These are phyloP conservation scores for Rhytidiadelphus loreus DNA, from an alignment of 225 moss, liverwort and hornwort genomes.

Conservation along the genomic window DNA sequence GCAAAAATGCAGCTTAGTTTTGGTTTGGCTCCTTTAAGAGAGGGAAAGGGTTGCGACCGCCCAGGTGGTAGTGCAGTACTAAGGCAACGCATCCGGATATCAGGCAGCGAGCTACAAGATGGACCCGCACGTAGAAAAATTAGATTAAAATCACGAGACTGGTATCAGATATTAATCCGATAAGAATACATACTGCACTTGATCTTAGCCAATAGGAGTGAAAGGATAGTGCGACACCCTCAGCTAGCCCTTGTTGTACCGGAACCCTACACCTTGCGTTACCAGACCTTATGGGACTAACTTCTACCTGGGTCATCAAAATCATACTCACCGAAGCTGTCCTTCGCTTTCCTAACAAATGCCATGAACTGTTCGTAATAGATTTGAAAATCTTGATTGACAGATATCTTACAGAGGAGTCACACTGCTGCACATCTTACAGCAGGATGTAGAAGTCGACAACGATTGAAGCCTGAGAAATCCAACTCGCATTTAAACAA, in stretches of 20 bases:
- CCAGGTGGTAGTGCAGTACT: neutral
- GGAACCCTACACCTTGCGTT: neutral
- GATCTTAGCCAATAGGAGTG: slow-evolving; percentile 59
- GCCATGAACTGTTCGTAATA: neutral
- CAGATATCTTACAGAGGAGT: neutral
- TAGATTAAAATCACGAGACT: slow-evolving; percentile 24
- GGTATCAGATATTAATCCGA: slow-evolving; percentile 56
- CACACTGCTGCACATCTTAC: neutral
- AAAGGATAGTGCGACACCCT: slow-evolving; percentile 24
- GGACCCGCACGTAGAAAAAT: neutral
- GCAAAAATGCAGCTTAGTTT: neutral
- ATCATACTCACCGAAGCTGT: neutral
- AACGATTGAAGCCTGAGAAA: neutral
- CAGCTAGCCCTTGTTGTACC: neutral
- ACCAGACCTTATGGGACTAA: neutral
- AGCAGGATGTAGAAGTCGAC: neutral
- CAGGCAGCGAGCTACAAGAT: neutral
- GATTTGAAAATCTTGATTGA: neutral
- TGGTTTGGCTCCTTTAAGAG: neutral
- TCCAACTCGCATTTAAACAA: neutral
- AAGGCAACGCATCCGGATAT: neutral
- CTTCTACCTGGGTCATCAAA: neutral
- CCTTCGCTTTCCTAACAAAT: neutral
- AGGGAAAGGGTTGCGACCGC: neutral
- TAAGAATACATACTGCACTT: slow-evolving; percentile 60